These are phyloP conservation scores for Cyclotella atomus DNA, from an alignment of 108 stramenopile genomes.

Conservation along the genomic window DNA sequence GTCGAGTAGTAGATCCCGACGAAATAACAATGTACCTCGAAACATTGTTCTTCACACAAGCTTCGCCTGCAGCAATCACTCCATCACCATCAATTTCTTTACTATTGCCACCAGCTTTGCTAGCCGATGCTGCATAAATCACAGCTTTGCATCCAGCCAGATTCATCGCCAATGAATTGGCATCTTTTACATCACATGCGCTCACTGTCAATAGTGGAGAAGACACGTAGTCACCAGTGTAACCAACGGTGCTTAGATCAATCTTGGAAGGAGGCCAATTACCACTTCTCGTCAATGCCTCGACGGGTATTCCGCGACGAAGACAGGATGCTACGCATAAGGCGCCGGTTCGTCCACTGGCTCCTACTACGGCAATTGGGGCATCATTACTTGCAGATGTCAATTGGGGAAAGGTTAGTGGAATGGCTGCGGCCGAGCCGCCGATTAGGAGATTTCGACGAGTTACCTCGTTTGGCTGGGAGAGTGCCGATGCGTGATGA, in stretches of 20 bases:
- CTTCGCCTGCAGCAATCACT: constrained; percentile 46
- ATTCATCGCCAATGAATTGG: constrained; percentile 12
- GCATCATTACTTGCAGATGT: background rate
- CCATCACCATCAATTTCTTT: constrained; percentile 15
- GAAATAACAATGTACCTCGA: constrained; percentile 54
- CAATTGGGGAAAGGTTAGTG: background rate
- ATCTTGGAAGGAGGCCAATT: constrained; percentile 26
- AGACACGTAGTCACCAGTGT: constrained; percentile 2
- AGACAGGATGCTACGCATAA: constrained; percentile 43
- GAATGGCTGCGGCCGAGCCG: background rate
- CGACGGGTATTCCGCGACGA: constrained; percentile 38
- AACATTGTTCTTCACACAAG: constrained; percentile 31
- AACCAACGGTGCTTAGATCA: constrained; percentile 13
- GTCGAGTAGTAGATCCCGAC: constrained; percentile 47
- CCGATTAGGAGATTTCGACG: constrained; percentile 26
- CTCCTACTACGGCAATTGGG: constrained; percentile 54
- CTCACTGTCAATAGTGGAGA: constrained; percentile 19
- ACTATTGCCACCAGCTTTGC: constrained; percentile 35
- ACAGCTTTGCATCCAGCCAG: constrained; percentile 42
- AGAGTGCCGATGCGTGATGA: constrained; percentile 4
- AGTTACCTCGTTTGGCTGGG: constrained; percentile 1
- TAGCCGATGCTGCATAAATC: constrained; percentile 63
- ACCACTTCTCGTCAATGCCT: constrained; percentile 36
- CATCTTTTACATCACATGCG: constrained; percentile 41
- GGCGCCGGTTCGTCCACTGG: constrained; percentile 52